Evolutionary conservation across 2,329 filamentous ascomycete species (phyloP).

Genomic region (Trichoderma guizhouense): DNA sequence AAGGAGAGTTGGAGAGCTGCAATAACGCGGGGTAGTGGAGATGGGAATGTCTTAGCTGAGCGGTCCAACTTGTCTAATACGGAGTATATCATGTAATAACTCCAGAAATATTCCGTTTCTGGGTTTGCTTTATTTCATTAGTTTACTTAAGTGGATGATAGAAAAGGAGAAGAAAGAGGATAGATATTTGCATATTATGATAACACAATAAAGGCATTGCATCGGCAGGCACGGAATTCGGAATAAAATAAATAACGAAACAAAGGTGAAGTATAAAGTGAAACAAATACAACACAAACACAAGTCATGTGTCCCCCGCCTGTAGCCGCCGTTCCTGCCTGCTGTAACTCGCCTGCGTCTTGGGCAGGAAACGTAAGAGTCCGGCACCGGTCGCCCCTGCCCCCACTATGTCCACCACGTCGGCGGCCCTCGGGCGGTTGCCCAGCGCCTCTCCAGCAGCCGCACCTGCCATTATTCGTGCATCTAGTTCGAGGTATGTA

Average conservation of each 20-base stretch:
- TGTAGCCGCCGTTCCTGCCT: neutral
- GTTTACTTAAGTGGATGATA: neutral
- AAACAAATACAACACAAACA: neutral
- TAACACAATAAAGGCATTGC: neutral
- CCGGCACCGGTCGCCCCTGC: neutral
- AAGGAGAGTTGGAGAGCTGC: neutral
- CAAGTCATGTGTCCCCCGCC: neutral
- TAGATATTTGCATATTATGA: neutral
- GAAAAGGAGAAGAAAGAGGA: neutral
- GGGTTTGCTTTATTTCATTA: neutral
- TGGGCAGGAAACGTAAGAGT: neutral
- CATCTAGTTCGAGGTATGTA: neutral
- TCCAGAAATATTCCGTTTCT: neutral
- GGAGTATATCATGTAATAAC: neutral
- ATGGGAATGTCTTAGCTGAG: neutral
- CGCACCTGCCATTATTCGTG: neutral
- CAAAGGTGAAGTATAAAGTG: neutral
- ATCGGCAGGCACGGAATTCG: neutral
- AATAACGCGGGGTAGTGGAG: conserved; percentile 17
- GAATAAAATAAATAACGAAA: neutral
- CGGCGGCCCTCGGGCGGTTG: neutral
- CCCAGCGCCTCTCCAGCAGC: neutral
- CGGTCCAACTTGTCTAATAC: neutral
- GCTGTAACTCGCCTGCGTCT: neutral
- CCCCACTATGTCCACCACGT: neutral